Conservation (phyloP, 2,329 filamentous ascomycete genomes). For the Fragosphaeria purpurea region DNA sequence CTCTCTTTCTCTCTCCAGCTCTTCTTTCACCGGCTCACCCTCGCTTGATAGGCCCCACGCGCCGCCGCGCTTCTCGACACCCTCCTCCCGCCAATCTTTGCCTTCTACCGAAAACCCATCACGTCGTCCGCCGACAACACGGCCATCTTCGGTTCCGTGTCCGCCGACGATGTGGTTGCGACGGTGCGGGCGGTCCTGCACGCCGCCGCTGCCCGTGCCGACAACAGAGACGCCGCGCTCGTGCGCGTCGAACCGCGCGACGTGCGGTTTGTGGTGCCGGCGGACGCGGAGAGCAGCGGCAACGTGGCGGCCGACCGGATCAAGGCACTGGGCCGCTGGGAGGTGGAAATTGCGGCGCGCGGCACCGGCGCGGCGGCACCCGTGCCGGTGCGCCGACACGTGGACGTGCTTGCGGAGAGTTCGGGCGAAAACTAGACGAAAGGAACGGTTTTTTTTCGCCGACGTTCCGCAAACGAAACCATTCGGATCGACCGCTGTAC, state of each 20-base stretch:
- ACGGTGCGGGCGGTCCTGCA: constrained; percentile 25
- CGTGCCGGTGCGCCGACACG: constrained; percentile 21
- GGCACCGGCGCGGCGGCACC: constrained; percentile 12
- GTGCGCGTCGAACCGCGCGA: constrained; percentile 25
- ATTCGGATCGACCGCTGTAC: too few species aligned
- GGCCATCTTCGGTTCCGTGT: constrained; percentile 34
- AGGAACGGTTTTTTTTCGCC: too few species aligned
- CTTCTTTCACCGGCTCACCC: too few species aligned
- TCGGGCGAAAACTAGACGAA: neutral
- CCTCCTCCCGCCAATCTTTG: constrained; percentile 26
- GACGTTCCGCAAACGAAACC: neutral
- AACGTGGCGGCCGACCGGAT: constrained; percentile 26
- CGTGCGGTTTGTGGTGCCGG: constrained; percentile 21
- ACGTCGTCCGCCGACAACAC: constrained; percentile 6
- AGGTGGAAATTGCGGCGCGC: constrained; percentile 25
- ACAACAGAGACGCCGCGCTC: constrained; percentile 22
- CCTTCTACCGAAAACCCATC: constrained; percentile 29
- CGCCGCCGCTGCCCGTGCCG: constrained; percentile 8
- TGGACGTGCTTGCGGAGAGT: constrained; percentile 25
- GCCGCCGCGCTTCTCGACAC: constrained; percentile 24
- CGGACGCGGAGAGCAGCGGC: constrained; percentile 17
- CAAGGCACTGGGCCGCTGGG: constrained; percentile 30
- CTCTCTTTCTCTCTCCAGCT: neutral
- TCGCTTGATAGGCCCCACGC: constrained; percentile 22
- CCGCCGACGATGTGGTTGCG: constrained; percentile 25